These are phyloP conservation scores for Colletotrichum coccodes DNA, from an alignment of 2,329 filamentous ascomycete genomes.

Conservation along the genomic window DNA sequence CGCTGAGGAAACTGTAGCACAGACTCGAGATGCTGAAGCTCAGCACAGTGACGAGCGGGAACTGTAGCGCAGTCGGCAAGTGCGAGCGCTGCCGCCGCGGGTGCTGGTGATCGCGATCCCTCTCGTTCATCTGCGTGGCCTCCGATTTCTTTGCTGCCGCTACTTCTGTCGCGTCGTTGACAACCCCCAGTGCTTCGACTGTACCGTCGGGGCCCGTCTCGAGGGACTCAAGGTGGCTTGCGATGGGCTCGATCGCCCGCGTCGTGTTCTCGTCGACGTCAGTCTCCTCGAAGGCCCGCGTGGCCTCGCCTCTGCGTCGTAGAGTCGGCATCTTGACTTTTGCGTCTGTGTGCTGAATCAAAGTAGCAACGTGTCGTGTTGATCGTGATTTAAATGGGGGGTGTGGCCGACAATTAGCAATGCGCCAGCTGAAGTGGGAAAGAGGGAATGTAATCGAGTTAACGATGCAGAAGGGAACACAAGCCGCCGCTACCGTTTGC, in stretches of 20 bases:
- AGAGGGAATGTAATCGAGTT: neutral
- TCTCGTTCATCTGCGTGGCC: constrained; percentile 19
- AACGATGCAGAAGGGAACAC: neutral
- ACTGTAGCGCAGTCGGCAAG: constrained; percentile 57
- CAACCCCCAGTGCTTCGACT: constrained; percentile 32
- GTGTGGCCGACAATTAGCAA: neutral
- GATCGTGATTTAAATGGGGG: constrained; percentile 5
- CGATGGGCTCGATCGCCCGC: constrained; percentile 32
- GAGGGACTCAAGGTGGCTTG: constrained; percentile 30
- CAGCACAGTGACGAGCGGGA: constrained; percentile 62
- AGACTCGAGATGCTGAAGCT: constrained; percentile 71
- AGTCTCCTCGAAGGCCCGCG: constrained; percentile 6
- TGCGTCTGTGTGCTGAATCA: neutral
- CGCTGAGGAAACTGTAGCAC: constrained; percentile 70
- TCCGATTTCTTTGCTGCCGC: constrained; percentile 12
- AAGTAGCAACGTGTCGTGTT: neutral
- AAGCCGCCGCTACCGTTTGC: constrained; percentile 22
- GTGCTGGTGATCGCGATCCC: constrained; percentile 26
- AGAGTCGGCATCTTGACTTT: constrained; percentile 29
- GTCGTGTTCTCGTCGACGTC: constrained; percentile 26
- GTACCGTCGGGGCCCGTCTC: constrained; percentile 26
- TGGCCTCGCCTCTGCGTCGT: constrained; percentile 27
- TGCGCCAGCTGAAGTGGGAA: constrained; percentile 19
- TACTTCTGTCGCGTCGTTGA: constrained; percentile 30
- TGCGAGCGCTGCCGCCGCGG: constrained; percentile 38